A percentile compares a stretch with the other conserved stretches of the same genome.
Conservation (phyloP, 2,329 filamentous ascomycete species). For the Cladophialophora exuberans region DNA sequence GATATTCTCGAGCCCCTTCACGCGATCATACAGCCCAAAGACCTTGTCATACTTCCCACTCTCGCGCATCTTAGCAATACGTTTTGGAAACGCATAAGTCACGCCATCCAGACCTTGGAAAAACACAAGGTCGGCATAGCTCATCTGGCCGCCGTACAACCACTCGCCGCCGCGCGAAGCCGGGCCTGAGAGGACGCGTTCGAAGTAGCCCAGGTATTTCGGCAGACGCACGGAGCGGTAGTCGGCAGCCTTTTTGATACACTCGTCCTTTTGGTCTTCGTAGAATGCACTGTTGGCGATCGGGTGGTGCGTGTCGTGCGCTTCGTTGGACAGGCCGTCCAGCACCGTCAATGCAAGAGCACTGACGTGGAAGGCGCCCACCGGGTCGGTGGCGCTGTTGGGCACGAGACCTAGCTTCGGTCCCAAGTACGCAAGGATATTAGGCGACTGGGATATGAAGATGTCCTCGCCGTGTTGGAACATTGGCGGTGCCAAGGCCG, state of each 20-base stretch:
- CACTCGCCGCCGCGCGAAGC: conserved; percentile 63
- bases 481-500: conserved; percentile 68
- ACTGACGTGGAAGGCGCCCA: conserved; percentile 62
- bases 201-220: conserved; percentile 73
- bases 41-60: conserved; percentile 62
- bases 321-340: conserved; percentile 70
- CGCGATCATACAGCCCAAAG: conserved; percentile 65
- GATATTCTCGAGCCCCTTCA: conserved; percentile 66
- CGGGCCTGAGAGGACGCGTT: conserved; percentile 65
- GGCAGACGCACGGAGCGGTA: conserved; percentile 67
- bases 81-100: conserved; percentile 69
- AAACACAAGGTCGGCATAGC: conserved; percentile 73
- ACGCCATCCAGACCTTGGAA: conserved; percentile 69
- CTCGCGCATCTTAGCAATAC: conserved; percentile 58
- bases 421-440: conserved; percentile 73
- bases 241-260: conserved; percentile 59
- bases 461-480: conserved; percentile 59
- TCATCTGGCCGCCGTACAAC: conserved; percentile 67
- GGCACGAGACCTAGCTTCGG: conserved; percentile 58
- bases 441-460: conserved; percentile 69
- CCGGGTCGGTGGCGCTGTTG: conserved; percentile 47
- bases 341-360: conserved; percentile 69
- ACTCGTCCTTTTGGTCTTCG: conserved; percentile 74
- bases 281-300: conserved; percentile 64
- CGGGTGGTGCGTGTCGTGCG: conserved; percentile 78